Evolutionary conservation across 306 rosid genomes (phyloP).

Genomic region (Ammopiptanthus mongolicus): DNA sequence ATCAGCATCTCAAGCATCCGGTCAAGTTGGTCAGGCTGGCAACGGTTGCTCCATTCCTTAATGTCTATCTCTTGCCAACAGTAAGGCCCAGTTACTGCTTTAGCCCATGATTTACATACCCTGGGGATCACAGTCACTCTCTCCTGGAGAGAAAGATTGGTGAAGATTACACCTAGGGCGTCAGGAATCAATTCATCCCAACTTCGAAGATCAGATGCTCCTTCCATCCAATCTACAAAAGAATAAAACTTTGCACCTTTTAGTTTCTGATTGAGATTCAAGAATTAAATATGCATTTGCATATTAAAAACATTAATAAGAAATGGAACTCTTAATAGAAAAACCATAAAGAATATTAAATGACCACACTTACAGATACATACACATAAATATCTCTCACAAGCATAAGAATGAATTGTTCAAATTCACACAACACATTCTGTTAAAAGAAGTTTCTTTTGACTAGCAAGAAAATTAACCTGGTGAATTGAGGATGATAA

Average conservation of each 20-base stretch:
- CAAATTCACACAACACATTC: background rate
- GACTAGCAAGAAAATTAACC: background rate
- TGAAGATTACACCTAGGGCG: constrained; percentile 81
- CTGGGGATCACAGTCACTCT: constrained; percentile 74
- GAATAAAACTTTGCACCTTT: background rate
- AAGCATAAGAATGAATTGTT: background rate
- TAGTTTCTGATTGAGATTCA: background rate
- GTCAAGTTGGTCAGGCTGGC: constrained; percentile 57
- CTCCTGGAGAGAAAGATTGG: constrained; percentile 67
- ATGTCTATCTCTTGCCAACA: constrained; percentile 98
- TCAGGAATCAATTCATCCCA: constrained; percentile 98
- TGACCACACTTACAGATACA: background rate
- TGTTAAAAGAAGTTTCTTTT: background rate
- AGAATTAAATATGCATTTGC: background rate
- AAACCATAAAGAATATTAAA: background rate
- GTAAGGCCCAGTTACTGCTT: constrained; percentile 74
- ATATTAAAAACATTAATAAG: background rate
- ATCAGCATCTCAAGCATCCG: constrained; percentile 71
- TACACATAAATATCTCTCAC: background rate
- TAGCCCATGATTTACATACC: constrained; percentile 91
- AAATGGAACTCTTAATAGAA: background rate
- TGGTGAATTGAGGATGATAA: background rate
- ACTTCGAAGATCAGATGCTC: constrained; percentile 43
- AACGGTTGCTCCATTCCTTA: constrained; percentile 75
- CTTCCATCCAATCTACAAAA: constrained; percentile 57